These are phyloP conservation scores for Fusarium foetens DNA, from an alignment of 2,329 filamentous ascomycete species.

Conservation along the genomic window DNA sequence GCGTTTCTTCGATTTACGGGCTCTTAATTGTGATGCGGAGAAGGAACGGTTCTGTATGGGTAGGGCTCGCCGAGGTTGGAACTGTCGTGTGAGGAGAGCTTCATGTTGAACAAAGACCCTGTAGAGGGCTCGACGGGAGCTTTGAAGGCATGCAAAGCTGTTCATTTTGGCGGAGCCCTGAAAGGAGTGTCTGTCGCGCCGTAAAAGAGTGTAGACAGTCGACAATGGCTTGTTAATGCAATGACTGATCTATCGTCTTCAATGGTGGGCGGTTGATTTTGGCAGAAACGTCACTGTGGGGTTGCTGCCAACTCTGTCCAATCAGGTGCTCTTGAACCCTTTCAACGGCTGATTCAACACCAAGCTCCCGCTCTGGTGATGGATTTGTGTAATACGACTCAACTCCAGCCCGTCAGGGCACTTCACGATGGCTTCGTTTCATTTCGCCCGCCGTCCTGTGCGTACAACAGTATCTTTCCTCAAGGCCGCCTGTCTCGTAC, in stretches of 20 bases:
- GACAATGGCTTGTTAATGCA: conserved; percentile 26
- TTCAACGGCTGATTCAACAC: conserved; percentile 9
- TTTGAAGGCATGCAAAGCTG: conserved; percentile 53
- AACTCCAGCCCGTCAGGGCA: conserved; percentile 9
- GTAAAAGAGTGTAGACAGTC: conserved; percentile 7
- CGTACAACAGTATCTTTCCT: conserved; percentile 50
- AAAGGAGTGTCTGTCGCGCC: neutral
- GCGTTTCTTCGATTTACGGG: neutral
- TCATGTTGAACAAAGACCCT: conserved; percentile 56
- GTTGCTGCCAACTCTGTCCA: conserved; percentile 14
- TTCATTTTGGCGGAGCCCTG: conserved; percentile 49
- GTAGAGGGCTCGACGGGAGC: conserved; percentile 58
- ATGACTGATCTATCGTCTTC: conserved; percentile 17
- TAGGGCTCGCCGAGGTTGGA: conserved; percentile 19
- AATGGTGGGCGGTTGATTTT: conserved; percentile 34
- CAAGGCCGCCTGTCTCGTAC: conserved; percentile 54
- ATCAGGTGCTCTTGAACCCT: conserved; percentile 23
- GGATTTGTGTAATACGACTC: conserved; percentile 3
- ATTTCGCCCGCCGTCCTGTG: conserved; percentile 54
- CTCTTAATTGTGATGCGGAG: conserved; percentile 18
- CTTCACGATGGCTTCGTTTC: conserved; percentile 40
- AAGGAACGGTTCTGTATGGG: conserved; percentile 35
- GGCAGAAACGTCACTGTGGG: conserved; percentile 43
- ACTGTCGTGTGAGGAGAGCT: conserved; percentile 38
- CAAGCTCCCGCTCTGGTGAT: conserved; percentile 6